Conservation (phyloP, 805 yeast species). For the Grigorovia jiainica region DNA sequence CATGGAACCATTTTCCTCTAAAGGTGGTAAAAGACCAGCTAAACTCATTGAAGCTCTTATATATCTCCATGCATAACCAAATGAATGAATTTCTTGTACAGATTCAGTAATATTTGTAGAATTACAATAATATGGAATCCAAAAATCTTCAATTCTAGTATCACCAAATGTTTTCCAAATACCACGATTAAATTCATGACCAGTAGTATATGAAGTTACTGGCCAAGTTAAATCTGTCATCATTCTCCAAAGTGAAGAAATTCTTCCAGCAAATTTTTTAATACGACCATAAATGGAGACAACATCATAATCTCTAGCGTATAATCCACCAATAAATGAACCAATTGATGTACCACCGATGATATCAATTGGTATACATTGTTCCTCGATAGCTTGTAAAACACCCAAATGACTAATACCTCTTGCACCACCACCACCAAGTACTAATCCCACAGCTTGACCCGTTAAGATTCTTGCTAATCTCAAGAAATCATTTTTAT, state of each 20-base stretch:
- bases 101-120: slow-evolving; percentile 94
- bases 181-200: slow-evolving; percentile 94
- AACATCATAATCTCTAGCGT: slow-evolving; percentile 84
- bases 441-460: slow-evolving; percentile 85
- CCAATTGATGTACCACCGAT: slow-evolving; percentile 97
- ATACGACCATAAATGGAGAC: slow-evolving; percentile 88
- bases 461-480: slow-evolving; percentile 85
- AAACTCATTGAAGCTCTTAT: slow-evolving; percentile 94
- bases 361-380: slow-evolving; percentile 87
- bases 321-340: slow-evolving; percentile 88
- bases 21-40: slow-evolving; percentile 81
- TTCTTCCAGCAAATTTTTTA: slow-evolving; percentile 73
- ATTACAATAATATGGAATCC: slow-evolving; percentile 83
- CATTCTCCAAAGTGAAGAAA: slow-evolving; percentile 81
- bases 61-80: slow-evolving; percentile 93
- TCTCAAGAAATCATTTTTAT: slow-evolving; percentile 82
- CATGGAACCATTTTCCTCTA: slow-evolving; percentile 87
- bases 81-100: slow-evolving; percentile 85
- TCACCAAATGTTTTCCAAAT: slow-evolving; percentile 96
- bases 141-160: slow-evolving; percentile 86
- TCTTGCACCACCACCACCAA: slow-evolving; percentile 98
- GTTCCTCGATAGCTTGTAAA: slow-evolving; percentile 79
- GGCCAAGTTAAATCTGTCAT: slow-evolving; percentile 84
- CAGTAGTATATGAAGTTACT: slow-evolving; percentile 88
- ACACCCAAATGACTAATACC: slow-evolving; percentile 91